Percentiles rank a stretch among this genome's conserved stretches.
Conservation (phyloP, 2,329 filamentous ascomycete species). For the Claviceps maximensis region DNA sequence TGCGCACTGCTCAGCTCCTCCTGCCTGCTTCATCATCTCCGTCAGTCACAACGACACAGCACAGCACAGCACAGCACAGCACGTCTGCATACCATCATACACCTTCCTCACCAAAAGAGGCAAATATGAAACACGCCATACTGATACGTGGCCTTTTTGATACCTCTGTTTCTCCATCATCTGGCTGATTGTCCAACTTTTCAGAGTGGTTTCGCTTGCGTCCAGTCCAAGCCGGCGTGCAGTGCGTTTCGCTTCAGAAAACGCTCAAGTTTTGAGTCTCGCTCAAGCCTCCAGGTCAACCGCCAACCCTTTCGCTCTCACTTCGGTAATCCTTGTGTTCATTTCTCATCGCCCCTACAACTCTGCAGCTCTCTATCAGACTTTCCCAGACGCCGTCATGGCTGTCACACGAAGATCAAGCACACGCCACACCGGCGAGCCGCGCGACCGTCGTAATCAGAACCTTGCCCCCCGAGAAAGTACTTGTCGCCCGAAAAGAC, state of each 20-base stretch:
- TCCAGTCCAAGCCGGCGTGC: not conserved
- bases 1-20: too few relatives aligned
- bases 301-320: not conserved
- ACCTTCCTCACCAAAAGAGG: not conserved
- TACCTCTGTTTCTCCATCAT: not conserved
- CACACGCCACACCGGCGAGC: not conserved
- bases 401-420: constrained; percentile 14
- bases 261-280: not conserved
- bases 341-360: not conserved
- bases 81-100: not conserved
- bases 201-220: not conserved
- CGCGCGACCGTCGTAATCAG: constrained; percentile 12
- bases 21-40: not conserved
- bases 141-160: not conserved
- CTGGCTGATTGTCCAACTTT: not conserved
- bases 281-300: not conserved
- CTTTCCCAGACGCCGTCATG: constrained; percentile 9
- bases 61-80: not conserved
- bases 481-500: constrained; percentile 2
- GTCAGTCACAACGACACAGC: not conserved
- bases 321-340: not conserved
- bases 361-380: not conserved
- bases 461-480: constrained; percentile 9
- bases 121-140: not conserved
- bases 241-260: not conserved